These are phyloP conservation scores for Imleria badia DNA, from an alignment of 768 basidiomycete species.

Conservation along the genomic window DNA sequence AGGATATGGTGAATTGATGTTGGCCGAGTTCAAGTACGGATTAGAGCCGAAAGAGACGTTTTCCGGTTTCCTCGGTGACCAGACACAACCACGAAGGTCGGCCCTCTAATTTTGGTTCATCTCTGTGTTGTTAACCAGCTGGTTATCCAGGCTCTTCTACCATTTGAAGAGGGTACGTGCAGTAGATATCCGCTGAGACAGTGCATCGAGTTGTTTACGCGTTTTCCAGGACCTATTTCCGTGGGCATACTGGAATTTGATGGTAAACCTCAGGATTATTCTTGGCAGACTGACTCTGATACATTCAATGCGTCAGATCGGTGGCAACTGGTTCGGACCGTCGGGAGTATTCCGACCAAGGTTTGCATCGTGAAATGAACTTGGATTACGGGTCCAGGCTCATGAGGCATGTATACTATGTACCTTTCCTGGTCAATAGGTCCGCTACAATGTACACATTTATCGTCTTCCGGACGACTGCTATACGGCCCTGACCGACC, in stretches of 20 bases:
- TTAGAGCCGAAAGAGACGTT: constrained; percentile 88
- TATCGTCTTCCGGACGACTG: constrained; percentile 1
- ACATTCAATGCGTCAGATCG: constrained; percentile 23
- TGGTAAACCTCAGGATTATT: constrained; percentile 42
- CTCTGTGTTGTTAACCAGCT: constrained; percentile 5
- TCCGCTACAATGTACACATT: constrained; percentile 4
- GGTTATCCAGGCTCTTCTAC: constrained; percentile 63
- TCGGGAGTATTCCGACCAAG: constrained; percentile 41
- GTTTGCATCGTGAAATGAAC: constrained; percentile 25
- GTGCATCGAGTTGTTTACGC: background rate
- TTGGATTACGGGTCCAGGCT: background rate
- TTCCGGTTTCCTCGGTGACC: constrained; percentile 62
- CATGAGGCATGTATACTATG: background rate
- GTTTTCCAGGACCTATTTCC: constrained; percentile 32
- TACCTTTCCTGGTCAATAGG: background rate
- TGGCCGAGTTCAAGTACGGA: constrained; percentile 95
- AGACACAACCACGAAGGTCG: constrained; percentile 72
- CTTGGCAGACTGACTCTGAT: constrained; percentile 7
- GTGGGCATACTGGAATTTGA: constrained; percentile 74
- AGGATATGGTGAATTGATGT: constrained; percentile 78
- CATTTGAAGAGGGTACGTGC: constrained; percentile 74
- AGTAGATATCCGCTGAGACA: background rate
- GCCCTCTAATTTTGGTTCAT: background rate
- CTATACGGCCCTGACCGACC: background rate
- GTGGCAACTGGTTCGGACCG: constrained; percentile 50